Evolutionary conservation across 768 basidiomycete species (phyloP).

Genomic region (Ramaria sp.): DNA sequence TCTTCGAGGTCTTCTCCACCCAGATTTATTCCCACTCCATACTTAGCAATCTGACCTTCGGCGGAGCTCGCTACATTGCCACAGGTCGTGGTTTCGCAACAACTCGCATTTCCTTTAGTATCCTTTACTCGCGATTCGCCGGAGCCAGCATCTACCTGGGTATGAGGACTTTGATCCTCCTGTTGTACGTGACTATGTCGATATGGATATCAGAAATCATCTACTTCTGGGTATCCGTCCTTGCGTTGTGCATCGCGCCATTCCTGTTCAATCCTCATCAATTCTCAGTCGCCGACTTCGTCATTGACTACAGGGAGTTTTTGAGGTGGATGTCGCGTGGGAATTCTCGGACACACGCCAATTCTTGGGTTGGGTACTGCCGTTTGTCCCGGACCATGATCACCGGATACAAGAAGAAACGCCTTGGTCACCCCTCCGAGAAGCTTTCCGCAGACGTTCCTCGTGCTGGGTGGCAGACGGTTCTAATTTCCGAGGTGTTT

Average conservation of each 20-base stretch:
- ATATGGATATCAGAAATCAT: constrained; percentile 92
- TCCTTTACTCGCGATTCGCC: constrained; percentile 96
- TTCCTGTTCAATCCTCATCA: constrained; percentile 99
- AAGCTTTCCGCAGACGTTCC: constrained; percentile 93
- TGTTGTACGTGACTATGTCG: constrained; percentile 85
- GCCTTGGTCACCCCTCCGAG: constrained; percentile 94
- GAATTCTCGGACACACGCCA: constrained; percentile 91
- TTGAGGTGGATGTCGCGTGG: constrained; percentile 99
- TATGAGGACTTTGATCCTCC: constrained; percentile 82
- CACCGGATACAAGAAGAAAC: constrained; percentile 99
- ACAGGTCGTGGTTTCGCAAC: constrained; percentile 99
- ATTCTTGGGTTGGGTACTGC: constrained; percentile 99
- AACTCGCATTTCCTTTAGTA: constrained; percentile 89
- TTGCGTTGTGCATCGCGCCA: constrained; percentile 91
- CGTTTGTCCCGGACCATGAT: constrained; percentile 95
- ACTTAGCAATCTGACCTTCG: constrained; percentile 92
- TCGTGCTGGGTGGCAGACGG: constrained; percentile 77
- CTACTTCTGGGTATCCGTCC: constrained; percentile 98
- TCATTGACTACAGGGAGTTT: constrained; percentile 98
- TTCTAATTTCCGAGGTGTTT: constrained; percentile 76
- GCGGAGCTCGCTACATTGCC: constrained; percentile 97
- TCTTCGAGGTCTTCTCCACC: constrained; percentile 98
- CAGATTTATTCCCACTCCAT: constrained; percentile 98
- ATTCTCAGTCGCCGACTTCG: constrained; percentile 93
- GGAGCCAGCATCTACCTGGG: constrained; percentile 99